These are phyloP conservation scores for Epichloe coenophiala DNA, from an alignment of 2,329 filamentous ascomycete species.

Conservation along the genomic window DNA sequence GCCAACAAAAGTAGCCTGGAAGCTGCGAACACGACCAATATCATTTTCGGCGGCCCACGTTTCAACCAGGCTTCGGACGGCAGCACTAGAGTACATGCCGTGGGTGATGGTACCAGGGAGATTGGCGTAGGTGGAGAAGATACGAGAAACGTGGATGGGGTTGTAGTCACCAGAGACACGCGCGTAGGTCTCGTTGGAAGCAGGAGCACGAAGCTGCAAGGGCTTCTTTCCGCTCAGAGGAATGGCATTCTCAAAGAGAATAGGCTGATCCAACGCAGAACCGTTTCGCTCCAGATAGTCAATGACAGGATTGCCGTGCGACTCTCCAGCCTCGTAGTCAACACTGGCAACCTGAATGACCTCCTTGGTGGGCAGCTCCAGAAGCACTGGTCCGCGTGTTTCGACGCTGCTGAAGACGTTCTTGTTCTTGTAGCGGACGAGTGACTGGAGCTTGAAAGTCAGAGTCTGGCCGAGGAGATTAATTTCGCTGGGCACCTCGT, in stretches of 20 bases:
- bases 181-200: conserved; percentile 95
- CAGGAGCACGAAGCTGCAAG: conserved; percentile 75
- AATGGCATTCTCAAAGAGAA: conserved; percentile 95
- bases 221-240: conserved; percentile 87
- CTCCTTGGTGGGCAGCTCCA: conserved; percentile 94
- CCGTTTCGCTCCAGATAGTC: conserved; percentile 92
- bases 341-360: conserved; percentile 95
- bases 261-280: conserved; percentile 83
- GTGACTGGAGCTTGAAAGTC: conserved; percentile 86
- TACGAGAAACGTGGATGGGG: conserved; percentile 93
- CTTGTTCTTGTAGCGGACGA: conserved; percentile 92
- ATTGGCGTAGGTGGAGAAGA: conserved; percentile 92
- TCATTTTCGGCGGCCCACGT: conserved; percentile 99
- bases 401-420: conserved; percentile 81
- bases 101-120: conserved; percentile 95
- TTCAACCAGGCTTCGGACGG: conserved; percentile 89
- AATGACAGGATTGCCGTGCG: conserved; percentile 90
- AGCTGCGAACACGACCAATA: conserved; percentile 89
- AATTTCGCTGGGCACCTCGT: conserved; percentile 54
- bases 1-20: conserved; percentile 91
- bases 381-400: conserved; percentile 80
- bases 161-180: conserved; percentile 98
- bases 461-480: conserved; percentile 87
- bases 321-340: conserved; percentile 82
- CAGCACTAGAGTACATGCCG: conserved; percentile 97